A percentile compares a stretch with the other conserved stretches of the same genome.
Evolutionary conservation across 768 basidiomycete species (phyloP).

Genomic region (Amyloporia xantha): DNA sequence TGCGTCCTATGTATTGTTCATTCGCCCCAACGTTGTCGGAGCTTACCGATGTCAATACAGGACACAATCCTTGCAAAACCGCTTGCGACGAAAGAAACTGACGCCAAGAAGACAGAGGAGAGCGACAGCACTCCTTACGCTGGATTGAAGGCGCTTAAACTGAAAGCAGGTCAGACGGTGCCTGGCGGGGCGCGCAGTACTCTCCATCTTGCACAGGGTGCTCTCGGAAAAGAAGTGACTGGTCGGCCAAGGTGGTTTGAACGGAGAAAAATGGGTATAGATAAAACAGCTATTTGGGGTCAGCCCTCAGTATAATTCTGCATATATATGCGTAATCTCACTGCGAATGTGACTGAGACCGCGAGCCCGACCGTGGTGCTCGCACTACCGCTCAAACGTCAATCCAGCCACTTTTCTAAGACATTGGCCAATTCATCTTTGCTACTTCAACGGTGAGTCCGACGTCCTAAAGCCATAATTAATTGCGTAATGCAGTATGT

Average conservation of each 20-base stretch:
- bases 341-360: conserved; percentile 3
- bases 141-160: conserved; percentile 12
- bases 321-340: conserved; percentile 1
- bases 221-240: conserved; percentile 20
- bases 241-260: conserved; percentile 18
- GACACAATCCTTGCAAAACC: conserved; percentile 65
- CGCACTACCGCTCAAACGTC: no score
- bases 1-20: conserved; percentile 30
- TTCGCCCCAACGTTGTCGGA: neutral
- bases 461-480: no score
- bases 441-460: no score
- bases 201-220: conserved; percentile 48
- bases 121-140: conserved; percentile 14
- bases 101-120: conserved; percentile 31
- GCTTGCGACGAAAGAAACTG: conserved; percentile 39
- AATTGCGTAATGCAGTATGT: no score
- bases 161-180: conserved; percentile 46
- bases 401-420: no score
- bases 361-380: no score
- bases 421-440: no score
- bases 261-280: conserved; percentile 26
- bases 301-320: conserved; percentile 15
- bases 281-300: conserved; percentile 20
- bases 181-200: conserved; percentile 54
- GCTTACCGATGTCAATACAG: conserved; percentile 29